Evolutionary conservation across 2,329 filamentous ascomycete species (phyloP).

Genomic region (Hymenoscyphus repandus): DNA sequence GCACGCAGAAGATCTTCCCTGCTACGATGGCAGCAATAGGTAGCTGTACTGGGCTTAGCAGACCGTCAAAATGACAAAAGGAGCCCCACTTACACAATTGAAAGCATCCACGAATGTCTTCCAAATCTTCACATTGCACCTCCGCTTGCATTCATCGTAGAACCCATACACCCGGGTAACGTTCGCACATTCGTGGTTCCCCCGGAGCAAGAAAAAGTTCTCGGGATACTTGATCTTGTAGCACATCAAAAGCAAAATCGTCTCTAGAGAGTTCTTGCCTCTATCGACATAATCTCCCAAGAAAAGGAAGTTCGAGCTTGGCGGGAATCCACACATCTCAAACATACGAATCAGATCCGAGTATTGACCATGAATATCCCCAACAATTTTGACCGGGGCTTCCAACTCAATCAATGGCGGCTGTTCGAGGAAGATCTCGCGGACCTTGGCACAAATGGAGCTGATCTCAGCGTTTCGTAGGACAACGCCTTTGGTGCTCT

Average conservation of each 20-base stretch:
- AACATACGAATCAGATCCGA: constrained; percentile 95
- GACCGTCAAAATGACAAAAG: no score
- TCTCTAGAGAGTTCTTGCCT: constrained; percentile 93
- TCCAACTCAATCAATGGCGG: constrained; percentile 88
- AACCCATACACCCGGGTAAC: constrained; percentile 95
- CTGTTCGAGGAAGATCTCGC: constrained; percentile 86
- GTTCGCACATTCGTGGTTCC: constrained; percentile 96
- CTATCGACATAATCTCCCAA: constrained; percentile 37
- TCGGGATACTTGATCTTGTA: constrained; percentile 97
- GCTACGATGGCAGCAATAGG: constrained; percentile 96
- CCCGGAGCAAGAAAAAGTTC: constrained; percentile 92
- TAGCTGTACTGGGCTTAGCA: constrained; percentile 38
- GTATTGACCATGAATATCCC: constrained; percentile 94
- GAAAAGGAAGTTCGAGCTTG: constrained; percentile 87
- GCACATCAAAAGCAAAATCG: constrained; percentile 84
- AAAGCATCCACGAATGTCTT: constrained; percentile 97
- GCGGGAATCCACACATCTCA: constrained; percentile 97
- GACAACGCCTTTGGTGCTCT: constrained; percentile 95
- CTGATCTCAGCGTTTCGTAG: constrained; percentile 97
- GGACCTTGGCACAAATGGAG: constrained; percentile 82
- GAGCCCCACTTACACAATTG: constrained; percentile 65
- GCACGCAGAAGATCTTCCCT: constrained; percentile 96
- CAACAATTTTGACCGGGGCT: constrained; percentile 95
- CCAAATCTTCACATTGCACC: constrained; percentile 96
- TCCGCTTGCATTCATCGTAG: constrained; percentile 95